These are phyloP conservation scores for Nakaseomyces kungkrabaensis DNA, from an alignment of 1,139 yeast species.

Conservation along the genomic window DNA sequence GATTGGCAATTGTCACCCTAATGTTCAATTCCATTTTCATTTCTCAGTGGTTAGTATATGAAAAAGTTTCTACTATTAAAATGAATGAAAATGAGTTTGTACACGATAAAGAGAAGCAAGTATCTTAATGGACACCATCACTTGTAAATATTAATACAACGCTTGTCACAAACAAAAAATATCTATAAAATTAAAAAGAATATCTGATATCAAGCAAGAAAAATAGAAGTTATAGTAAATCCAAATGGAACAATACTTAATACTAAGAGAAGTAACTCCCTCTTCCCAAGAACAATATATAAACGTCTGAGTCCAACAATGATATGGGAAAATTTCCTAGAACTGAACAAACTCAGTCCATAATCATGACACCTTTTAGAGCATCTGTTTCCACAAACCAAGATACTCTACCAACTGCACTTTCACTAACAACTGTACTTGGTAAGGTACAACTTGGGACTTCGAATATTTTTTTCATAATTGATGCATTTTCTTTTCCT, in stretches of 20 bases:
- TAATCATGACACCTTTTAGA: slow-evolving; percentile 44
- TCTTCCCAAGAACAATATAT: background rate
- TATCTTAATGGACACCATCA: background rate
- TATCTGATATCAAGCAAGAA: background rate
- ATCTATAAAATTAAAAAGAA: background rate
- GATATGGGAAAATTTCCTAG: background rate
- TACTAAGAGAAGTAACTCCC: no score
- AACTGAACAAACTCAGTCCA: background rate
- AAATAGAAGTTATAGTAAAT: no score
- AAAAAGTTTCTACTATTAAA: slow-evolving; percentile 2
- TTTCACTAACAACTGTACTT: slow-evolving; percentile 84
- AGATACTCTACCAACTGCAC: slow-evolving; percentile 88
- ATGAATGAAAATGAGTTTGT: background rate
- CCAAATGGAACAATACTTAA: no score
- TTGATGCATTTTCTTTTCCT: slow-evolving; percentile 91
- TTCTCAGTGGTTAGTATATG: slow-evolving; percentile 22
- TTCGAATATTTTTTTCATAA: slow-evolving; percentile 86
- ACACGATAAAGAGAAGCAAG: background rate
- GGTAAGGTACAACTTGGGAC: slow-evolving; percentile 95
- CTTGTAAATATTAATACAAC: background rate
- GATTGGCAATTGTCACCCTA: slow-evolving; percentile 26
- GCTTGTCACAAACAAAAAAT: background rate
- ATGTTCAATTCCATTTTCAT: slow-evolving; percentile 23
- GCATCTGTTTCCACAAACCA: slow-evolving; percentile 98
- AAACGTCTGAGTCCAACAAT: background rate